Evolutionary conservation across 1,139 yeast species (phyloP).

Genomic region (Hyphopichia buzzinii): DNA sequence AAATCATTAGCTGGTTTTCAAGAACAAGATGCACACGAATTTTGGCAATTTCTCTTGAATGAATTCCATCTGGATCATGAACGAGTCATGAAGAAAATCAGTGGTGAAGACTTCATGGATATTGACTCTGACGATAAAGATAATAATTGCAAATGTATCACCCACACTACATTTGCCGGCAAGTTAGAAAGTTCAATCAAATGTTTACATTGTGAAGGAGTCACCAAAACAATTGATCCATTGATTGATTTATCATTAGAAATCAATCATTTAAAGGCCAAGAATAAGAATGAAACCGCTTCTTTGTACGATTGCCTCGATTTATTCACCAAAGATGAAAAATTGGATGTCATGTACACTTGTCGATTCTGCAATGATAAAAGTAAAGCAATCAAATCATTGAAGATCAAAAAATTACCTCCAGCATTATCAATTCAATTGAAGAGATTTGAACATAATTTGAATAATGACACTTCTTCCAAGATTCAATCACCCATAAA

Average conservation of each 20-base stretch:
- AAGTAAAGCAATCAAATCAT: slow-evolving; percentile 67
- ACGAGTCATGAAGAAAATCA: slow-evolving; percentile 17
- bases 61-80: slow-evolving; percentile 67
- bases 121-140: slow-evolving; percentile 6
- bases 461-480: slow-evolving; percentile 51
- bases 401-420: slow-evolving; percentile 67
- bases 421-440: slow-evolving; percentile 80
- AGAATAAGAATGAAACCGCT: slow-evolving; percentile 16
- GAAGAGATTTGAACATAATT: slow-evolving; percentile 80
- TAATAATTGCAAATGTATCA: slow-evolving; percentile 64
- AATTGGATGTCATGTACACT: slow-evolving; percentile 67
- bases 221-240: slow-evolving; percentile 78
- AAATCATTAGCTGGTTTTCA: slow-evolving; percentile 88
- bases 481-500: slow-evolving; percentile 75
- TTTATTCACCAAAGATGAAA: slow-evolving; percentile 75
- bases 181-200: slow-evolving; percentile 69
- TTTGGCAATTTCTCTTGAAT: slow-evolving; percentile 85
- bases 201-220: slow-evolving; percentile 66
- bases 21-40: slow-evolving; percentile 98
- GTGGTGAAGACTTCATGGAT: slow-evolving; percentile 3
- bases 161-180: slow-evolving; percentile 80
- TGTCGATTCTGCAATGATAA: slow-evolving; percentile 64
- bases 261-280: slow-evolving; percentile 38
- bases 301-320: slow-evolving; percentile 64
- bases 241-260: slow-evolving; percentile 87